Evolutionary conservation across 2,329 filamentous ascomycete species (phyloP).

Genomic region (Madurella mycetomatis): DNA sequence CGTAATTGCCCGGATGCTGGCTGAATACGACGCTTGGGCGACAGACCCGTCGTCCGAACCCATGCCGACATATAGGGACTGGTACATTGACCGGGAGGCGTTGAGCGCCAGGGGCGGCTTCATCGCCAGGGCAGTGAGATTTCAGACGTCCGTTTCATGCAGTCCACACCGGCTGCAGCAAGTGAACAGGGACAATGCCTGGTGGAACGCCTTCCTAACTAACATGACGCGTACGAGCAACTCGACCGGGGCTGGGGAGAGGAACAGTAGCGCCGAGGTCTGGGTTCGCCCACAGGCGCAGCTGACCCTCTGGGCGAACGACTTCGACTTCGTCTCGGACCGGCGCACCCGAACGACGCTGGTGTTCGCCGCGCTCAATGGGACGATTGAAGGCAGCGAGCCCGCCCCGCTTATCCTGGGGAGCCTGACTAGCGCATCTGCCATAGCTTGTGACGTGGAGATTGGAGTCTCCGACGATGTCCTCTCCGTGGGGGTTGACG

Average conservation of each 20-base stretch:
- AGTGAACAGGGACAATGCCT: slow-evolving; percentile 11
- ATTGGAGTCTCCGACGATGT: slow-evolving; percentile 18
- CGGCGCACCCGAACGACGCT: slow-evolving; percentile 19
- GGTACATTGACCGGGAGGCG: slow-evolving; percentile 23
- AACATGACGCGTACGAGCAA: slow-evolving; percentile 22
- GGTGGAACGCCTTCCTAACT: slow-evolving; percentile 23
- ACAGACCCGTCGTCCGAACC: slow-evolving; percentile 20
- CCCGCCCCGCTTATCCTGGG: slow-evolving; percentile 7
- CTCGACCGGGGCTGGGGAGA: background rate
- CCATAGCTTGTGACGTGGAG: slow-evolving; percentile 22
- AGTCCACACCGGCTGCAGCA: slow-evolving; percentile 14
- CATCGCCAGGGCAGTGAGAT: slow-evolving; percentile 17
- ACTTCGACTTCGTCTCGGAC: slow-evolving; percentile 18
- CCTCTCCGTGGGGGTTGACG: slow-evolving; percentile 11
- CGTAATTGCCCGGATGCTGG: slow-evolving; percentile 17
- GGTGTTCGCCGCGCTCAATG: slow-evolving; percentile 25
- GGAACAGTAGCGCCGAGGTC: slow-evolving; percentile 17
- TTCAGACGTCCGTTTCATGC: slow-evolving; percentile 21
- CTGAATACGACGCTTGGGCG: slow-evolving; percentile 23
- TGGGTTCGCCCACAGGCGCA: slow-evolving; percentile 18
- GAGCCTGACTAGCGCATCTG: slow-evolving; percentile 16
- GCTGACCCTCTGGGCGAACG: slow-evolving; percentile 22
- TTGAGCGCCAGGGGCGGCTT: slow-evolving; percentile 20
- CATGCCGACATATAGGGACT: slow-evolving; percentile 19
- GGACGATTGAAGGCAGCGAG: slow-evolving; percentile 22